Base-by-base conservation (phyloP, 2,329 filamentous ascomycete genomes). In the Phialophora macrospora region DNA sequence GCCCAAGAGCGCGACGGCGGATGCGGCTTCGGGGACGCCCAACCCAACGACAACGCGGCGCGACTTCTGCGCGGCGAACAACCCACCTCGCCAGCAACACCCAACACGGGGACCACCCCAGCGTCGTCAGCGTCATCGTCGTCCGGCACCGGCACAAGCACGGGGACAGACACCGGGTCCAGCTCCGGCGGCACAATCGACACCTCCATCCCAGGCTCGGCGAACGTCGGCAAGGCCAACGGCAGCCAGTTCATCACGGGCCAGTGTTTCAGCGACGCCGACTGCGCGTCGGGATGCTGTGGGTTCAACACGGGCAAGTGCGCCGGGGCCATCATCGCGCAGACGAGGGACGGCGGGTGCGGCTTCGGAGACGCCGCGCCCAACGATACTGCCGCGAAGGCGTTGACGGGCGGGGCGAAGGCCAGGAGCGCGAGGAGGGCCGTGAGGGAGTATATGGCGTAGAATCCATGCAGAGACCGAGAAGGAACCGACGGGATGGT, bases 191-290 rank as follows among this genome's bases (percentile, higher is more conserved):
- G 41, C 30, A 46, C 58, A 8, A 60, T 69, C 64, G 55, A 69
- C 56, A 64, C 32, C 11, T 65, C 48, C 17, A 51, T 65, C 30
- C 55, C 69, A 0, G 69, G 69, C 34, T 55, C 64, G 8, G 57
- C 62, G 26, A 71, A 71, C 49, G 66, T 71, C 20, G 70, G 70
- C 58, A 71, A 71, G 24, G 69, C 56, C 28, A 49, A 63, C 12
- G 76, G 73, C 34, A 75, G 69, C 3, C 77, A 79, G 62, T 79
- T 79, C 72, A 78, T 79, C 70, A 79, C 77, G 17, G 77, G 77
- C 1, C 60, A 73, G 7, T 79, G 77, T 55, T 68, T 70, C 2
- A 74, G 75, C 4, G 77, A 78, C 60, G 76, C 77, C 4, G 77
- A 79, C 64, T 79, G 77, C 55, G 76, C 75, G 3, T 74, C 74